These are phyloP conservation scores for Rhinocladiella similis DNA, from an alignment of 2,329 filamentous ascomycete genomes.

Conservation along the genomic window DNA sequence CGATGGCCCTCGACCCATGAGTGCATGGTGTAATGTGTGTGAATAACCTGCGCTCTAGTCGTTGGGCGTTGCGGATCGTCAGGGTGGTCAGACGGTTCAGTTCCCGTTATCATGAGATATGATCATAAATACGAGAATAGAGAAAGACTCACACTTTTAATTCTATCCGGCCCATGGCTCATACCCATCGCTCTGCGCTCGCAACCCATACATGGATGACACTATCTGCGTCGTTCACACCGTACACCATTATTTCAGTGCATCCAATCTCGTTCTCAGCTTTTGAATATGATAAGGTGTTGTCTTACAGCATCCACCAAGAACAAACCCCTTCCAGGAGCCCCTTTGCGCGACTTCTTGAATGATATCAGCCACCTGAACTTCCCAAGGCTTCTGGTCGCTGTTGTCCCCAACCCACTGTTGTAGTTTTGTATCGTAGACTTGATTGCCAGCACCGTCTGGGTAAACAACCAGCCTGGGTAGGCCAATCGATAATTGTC, in stretches of 20 bases:
- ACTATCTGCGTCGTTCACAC: neutral
- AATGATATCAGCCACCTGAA: slow-evolving; percentile 34
- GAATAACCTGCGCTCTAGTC: too few relatives aligned
- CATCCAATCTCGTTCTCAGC: slow-evolving; percentile 25
- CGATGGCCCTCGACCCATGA: neutral
- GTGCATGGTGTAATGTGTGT: too few relatives aligned
- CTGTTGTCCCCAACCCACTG: slow-evolving; percentile 52
- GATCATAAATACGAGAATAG: too few relatives aligned
- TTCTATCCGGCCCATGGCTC: too few relatives aligned
- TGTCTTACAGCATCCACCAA: slow-evolving; percentile 51
- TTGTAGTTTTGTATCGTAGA: slow-evolving; percentile 65
- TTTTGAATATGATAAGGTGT: slow-evolving; percentile 38
- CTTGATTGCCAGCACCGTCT: slow-evolving; percentile 67
- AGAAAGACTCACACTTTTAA: too few relatives aligned
- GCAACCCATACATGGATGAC: neutral
- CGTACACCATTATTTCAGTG: too few relatives aligned
- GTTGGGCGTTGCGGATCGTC: neutral
- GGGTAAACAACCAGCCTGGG: slow-evolving; percentile 66
- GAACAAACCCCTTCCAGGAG: slow-evolving; percentile 34
- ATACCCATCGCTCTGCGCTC: too few relatives aligned
- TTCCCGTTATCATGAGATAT: too few relatives aligned
- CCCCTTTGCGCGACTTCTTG: slow-evolving; percentile 22
- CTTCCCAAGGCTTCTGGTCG: slow-evolving; percentile 33
- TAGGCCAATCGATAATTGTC: slow-evolving; percentile 37
- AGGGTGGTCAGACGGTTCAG: neutral